Base-by-base conservation (phyloP, 2,329 filamentous ascomycete species). In the Pseudophaeomoniella oleicola region DNA sequence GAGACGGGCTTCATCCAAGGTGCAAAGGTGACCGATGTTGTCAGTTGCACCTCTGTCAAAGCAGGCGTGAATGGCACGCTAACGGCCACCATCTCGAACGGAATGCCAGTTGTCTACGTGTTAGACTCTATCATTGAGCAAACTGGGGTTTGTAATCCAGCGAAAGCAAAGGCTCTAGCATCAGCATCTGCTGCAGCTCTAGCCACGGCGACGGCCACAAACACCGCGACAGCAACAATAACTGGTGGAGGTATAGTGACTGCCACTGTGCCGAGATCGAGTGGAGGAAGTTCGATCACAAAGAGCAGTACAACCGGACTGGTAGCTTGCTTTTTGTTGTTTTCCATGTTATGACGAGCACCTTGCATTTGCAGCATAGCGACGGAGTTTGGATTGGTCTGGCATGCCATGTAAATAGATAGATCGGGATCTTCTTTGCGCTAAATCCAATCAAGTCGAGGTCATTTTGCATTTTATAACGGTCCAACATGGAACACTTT, bases 11-110 rank as follows among this genome's bases (percentile, higher is more conserved):
- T 43, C 35, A 46, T 46, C 33, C 46, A 48, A 2, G 48, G 47
- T 3, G 45, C 42, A 1, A 18, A 37, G 0, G 40, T 54, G 10
- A 52, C 44, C 2, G 53, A 57, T 19, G 44, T 56, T 11, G 30
- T 57, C 9, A 46, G 32, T 18, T 56, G 52, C 34, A 39, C 22
- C 6, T 27, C 22, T n/a, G 22, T 27, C 22, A 27, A 9, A 9
- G 22, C n/a, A 9, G 22, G 22, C 6, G n/a, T 6, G 9, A 27
- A 27, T 27, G n/a, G 22, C 22, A 27, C 22, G n/a, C n/a, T 27
- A 9, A 27, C 22, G 6, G 22, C 22, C 6, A 27, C 22, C 22
- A 27, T 27, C 22, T 9, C 22, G n/a, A 27, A 27, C n/a, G 22
- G 22, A 9, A 27, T 27, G 22, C 22, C 22, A 9, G 22, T n/a